Conservation (phyloP, 2,329 filamentous ascomycete species). For the Volutella citrinella region DNA sequence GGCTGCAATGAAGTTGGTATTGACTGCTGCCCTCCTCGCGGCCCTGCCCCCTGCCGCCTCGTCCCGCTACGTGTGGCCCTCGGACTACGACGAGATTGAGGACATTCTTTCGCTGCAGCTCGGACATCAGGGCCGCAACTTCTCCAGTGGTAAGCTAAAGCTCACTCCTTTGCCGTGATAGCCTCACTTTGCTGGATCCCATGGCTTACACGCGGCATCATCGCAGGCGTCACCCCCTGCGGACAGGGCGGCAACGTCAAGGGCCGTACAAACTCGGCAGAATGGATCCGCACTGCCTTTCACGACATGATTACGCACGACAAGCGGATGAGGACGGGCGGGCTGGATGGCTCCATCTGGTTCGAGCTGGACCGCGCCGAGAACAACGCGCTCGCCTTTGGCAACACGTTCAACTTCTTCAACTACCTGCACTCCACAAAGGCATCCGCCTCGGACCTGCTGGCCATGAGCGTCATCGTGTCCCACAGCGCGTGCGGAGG, state of each 20-base stretch:
- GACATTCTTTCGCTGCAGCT: conserved; percentile 12
- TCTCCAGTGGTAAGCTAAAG: conserved; percentile 10
- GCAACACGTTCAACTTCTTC: conserved; percentile 33
- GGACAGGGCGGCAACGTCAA: conserved; percentile 11
- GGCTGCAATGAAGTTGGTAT: too few relatives aligned
- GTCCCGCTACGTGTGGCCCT: conserved; percentile 9
- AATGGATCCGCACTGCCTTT: conserved; percentile 26
- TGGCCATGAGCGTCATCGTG: conserved; percentile 29
- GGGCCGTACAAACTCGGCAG: conserved; percentile 20
- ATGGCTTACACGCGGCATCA: too few relatives aligned
- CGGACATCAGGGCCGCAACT: conserved; percentile 10
- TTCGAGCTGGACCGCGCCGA: conserved; percentile 21
- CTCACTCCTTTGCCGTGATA: neutral
- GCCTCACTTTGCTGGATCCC: too few relatives aligned
- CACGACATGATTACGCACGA: conserved; percentile 25
- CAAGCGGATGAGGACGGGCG: conserved; percentile 15
- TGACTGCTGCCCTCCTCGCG: too few relatives aligned
- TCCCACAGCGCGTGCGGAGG: conserved; percentile 39
- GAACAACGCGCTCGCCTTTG: conserved; percentile 19
- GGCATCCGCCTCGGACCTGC: conserved; percentile 24
- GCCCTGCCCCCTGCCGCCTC: neutral
- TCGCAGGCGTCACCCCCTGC: conserved; percentile 19
- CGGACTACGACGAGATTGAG: conserved; percentile 12
- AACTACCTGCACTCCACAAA: conserved; percentile 7
- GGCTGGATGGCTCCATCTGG: conserved; percentile 23